Evolutionary conservation across 2,329 filamentous ascomycete species (phyloP).

Genomic region (Cordyceps cateniannulata): DNA sequence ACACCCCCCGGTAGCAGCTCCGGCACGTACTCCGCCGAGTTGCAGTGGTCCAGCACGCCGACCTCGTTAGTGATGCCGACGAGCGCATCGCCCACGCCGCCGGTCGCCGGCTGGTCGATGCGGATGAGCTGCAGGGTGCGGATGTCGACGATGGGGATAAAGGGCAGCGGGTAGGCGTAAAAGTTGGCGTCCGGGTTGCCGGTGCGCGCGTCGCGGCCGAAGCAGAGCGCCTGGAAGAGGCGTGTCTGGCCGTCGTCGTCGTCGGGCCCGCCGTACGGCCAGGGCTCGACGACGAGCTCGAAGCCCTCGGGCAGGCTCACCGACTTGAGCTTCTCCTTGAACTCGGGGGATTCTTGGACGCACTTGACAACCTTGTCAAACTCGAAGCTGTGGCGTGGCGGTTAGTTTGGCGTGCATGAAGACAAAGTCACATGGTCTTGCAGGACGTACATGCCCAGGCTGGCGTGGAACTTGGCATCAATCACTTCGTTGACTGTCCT

Average conservation of each 20-base stretch:
- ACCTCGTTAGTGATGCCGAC: constrained; percentile 15
- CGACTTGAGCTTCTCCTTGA: constrained; percentile 25
- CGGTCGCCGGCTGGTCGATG: constrained; percentile 28
- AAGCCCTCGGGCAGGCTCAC: constrained; percentile 24
- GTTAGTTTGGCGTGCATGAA: not conserved
- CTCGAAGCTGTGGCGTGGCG: constrained; percentile 20
- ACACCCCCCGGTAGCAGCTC: constrained; percentile 34
- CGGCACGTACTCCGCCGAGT: constrained; percentile 32
- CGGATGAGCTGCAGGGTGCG: constrained; percentile 25
- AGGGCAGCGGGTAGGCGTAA: constrained; percentile 47
- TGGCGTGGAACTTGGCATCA: constrained; percentile 23
- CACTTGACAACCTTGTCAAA: constrained; percentile 29
- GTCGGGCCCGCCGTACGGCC: constrained; percentile 27
- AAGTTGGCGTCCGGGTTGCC: constrained; percentile 45
- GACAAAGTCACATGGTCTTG: not conserved
- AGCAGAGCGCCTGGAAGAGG: constrained; percentile 28
- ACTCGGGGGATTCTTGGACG: constrained; percentile 23
- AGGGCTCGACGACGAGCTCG: constrained; percentile 27
- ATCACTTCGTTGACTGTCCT: constrained; percentile 23
- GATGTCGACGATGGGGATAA: constrained; percentile 37
- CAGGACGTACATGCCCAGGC: constrained; percentile 22
- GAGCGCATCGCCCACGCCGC: constrained; percentile 23
- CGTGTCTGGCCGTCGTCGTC: constrained; percentile 23
- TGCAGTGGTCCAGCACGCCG: constrained; percentile 25
- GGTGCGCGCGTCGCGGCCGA: constrained; percentile 23